Evolutionary conservation across 768 basidiomycete genomes (phyloP).

Genomic region (Vararia minispora): DNA sequence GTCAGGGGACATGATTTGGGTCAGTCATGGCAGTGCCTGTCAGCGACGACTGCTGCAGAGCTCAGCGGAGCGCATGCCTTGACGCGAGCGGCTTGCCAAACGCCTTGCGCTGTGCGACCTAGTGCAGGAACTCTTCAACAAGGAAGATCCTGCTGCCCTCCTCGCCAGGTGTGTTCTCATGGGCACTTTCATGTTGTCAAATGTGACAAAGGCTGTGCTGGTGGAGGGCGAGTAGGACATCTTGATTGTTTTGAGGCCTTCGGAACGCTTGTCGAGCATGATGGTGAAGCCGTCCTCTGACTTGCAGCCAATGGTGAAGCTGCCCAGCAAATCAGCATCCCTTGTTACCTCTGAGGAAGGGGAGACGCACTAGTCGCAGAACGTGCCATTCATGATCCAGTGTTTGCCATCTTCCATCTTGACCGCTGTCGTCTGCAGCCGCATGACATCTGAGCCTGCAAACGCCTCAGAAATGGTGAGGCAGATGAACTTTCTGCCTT

Average conservation of each 20-base stretch:
- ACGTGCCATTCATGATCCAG: constrained; percentile 74
- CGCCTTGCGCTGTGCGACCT: constrained; percentile 79
- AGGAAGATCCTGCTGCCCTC: constrained; percentile 60
- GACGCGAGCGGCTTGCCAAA: constrained; percentile 78
- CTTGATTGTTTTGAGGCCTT: constrained; percentile 74
- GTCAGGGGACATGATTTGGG: too few relatives aligned
- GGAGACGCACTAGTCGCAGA: constrained; percentile 20
- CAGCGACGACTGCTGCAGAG: too few relatives aligned
- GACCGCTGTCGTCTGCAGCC: constrained; percentile 62
- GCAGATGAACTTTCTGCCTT: constrained; percentile 70
- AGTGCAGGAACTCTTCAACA: constrained; percentile 81
- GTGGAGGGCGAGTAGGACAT: constrained; percentile 78
- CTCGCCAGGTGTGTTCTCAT: constrained; percentile 78
- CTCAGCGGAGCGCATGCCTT: constrained; percentile 72
- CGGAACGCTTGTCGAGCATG: constrained; percentile 69
- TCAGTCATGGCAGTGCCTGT: too few relatives aligned
- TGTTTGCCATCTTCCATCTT: constrained; percentile 72
- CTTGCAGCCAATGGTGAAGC: constrained; percentile 60
- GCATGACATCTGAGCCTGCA: constrained; percentile 74
- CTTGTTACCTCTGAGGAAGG: neutral
- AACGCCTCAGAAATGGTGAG: constrained; percentile 83
- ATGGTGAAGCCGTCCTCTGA: constrained; percentile 70
- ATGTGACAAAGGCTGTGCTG: constrained; percentile 74
- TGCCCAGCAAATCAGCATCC: constrained; percentile 18
- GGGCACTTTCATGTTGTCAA: constrained; percentile 76